A percentile compares a stretch with the other conserved stretches of the same genome.
phyloP scores from a whole-genome alignment of 345 rosid genomes.

The Isatis tinctoria region DNA sequence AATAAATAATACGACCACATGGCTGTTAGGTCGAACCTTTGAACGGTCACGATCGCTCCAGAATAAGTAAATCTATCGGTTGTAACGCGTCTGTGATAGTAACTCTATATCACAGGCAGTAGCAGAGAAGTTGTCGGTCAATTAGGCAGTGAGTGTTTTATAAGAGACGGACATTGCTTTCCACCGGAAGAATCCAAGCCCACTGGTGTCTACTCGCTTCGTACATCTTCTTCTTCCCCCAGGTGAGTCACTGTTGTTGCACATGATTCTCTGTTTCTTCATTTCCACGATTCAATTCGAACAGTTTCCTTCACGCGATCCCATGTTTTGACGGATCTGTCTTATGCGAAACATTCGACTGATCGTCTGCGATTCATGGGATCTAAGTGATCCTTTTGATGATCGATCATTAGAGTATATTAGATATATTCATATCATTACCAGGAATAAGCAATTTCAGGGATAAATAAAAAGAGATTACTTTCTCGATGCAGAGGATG shows the following conservation, averaged over 20 bases:
- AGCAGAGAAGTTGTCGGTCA: not conserved
- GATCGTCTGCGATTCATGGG: not conserved
- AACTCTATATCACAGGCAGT: slow-evolving; percentile 14
- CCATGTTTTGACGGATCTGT: not conserved
- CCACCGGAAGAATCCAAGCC: not conserved
- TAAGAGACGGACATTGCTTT: not conserved
- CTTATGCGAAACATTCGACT: not conserved
- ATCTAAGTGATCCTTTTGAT: not conserved
- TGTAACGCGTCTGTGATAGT: slow-evolving; percentile 16
- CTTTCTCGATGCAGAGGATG: too few species aligned
- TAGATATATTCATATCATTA: too few species aligned
- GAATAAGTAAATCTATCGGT: not conserved
- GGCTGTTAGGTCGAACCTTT: not conserved
- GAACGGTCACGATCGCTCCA: not conserved
- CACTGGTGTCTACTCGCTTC: not conserved
- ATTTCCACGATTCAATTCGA: not conserved
- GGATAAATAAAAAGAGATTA: too few species aligned
- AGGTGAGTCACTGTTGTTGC: slow-evolving; percentile 5
- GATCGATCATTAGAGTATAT: not conserved
- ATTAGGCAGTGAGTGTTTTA: not conserved
- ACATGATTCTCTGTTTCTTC: not conserved
- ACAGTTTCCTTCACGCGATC: not conserved
- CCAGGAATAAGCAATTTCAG: too few species aligned
- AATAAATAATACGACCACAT: not conserved
- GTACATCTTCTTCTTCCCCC: slow-evolving; percentile 2